Evolutionary conservation across 805 yeast species (phyloP), one percentile per base, ranked within the genome.

Genomic region (Candida quercuum): DNA sequence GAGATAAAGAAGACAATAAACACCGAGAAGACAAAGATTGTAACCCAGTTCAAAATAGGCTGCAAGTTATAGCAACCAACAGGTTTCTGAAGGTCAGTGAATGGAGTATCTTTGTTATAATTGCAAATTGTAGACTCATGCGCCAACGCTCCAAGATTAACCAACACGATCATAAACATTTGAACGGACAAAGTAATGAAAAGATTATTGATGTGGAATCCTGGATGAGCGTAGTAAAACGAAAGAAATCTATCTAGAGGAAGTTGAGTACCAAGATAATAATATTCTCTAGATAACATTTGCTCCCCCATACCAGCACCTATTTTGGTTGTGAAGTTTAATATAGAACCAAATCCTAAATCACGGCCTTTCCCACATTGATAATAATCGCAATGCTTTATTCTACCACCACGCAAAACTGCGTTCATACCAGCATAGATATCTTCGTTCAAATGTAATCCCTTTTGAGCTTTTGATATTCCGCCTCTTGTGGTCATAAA

Each of bases 281-380:
- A 91, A 61, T 89, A 87, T 54, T 91, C 98, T 52, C 98, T 72
- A 6, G 96, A 86, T 24, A 91, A 63, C 59, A 89, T 74, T 59
- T 91, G 98, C 57, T 91, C 98, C 8, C 98, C 98, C 98, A 91
- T 91, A 35, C 98, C 98, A 30, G 96, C 93, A 3, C 98, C 98
- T 56, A 91, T 89, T 63, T 91, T 91, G 3, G 96, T 83, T 0
- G 96, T 91, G 66, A 91, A 91, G 56, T 89, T 91, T 48, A 91
- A 67, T 47, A 91, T 88, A 0, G 96, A 86, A 1, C 88, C 83
- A 63, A 91, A 91, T 3, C 98, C 98, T 38, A 91, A 65, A 65
- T 91, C 98, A 59, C 98, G 72, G 0, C 98, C 98, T 59, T 91
- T 91, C 23, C 98, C 98, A 63, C 98, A 91, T 60, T 91, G 98